Conservation (phyloP, 2,329 filamentous ascomycete species). For the Diaporthe caulivora region DNA sequence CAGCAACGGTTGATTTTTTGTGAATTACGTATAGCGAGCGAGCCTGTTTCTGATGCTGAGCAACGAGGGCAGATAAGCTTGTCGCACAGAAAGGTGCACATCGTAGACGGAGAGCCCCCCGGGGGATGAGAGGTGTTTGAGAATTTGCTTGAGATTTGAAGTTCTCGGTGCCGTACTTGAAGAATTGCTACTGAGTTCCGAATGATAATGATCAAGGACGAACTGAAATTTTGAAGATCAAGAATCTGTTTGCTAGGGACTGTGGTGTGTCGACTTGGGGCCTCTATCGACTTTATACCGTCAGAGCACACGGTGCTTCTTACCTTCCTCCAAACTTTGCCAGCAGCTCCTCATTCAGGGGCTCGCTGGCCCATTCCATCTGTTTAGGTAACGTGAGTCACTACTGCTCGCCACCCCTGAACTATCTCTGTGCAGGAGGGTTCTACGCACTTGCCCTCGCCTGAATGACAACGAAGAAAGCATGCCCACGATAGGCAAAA, state of each 20-base stretch:
- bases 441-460: background rate
- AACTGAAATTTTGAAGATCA: background rate
- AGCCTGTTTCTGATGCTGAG: rapidly evolving
- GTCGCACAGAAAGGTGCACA: background rate
- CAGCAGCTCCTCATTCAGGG: background rate
- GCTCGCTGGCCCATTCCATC: background rate
- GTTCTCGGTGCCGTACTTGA: background rate
- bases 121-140: background rate
- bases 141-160: background rate
- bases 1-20: too few relatives aligned
- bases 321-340: background rate
- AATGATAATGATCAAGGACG: background rate
- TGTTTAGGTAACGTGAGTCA: background rate
- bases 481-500: background rate
- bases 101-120: background rate
- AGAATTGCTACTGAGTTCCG: background rate
- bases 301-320: background rate
- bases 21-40: background rate
- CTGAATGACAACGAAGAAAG: background rate
- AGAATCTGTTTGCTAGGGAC: background rate
- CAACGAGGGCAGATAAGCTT: background rate
- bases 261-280: background rate
- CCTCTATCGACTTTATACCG: background rate
- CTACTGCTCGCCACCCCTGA: background rate
- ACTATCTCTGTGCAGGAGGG: background rate